phyloP scores from a whole-genome alignment of 2,329 filamentous ascomycete species.

The Fusarium verticillioides region DNA sequence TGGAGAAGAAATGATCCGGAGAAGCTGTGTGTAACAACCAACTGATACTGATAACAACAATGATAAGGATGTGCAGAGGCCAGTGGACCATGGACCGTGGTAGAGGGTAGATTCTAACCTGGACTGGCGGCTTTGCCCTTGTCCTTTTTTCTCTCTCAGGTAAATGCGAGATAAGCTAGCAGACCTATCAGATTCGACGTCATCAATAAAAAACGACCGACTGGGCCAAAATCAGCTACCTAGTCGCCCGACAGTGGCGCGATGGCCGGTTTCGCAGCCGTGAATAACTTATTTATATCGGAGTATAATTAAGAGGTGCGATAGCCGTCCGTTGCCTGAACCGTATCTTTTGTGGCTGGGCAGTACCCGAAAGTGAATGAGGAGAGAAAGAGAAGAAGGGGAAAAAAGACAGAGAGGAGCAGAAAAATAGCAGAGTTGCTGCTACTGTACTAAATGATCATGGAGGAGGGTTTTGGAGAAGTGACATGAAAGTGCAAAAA shows the following conservation, averaged over 20 bases:
- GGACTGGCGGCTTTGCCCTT: background rate
- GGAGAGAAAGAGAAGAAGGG: constrained; percentile 15
- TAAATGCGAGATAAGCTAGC: constrained; percentile 67
- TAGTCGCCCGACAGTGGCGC: constrained; percentile 32
- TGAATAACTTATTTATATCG: constrained; percentile 13
- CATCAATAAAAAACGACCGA: constrained; percentile 53
- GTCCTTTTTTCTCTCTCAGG: constrained; percentile 51
- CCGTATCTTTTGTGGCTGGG: constrained; percentile 11
- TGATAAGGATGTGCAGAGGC: constrained; percentile 8
- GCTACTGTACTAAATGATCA: background rate
- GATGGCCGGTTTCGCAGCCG: constrained; percentile 18
- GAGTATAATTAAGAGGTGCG: constrained; percentile 1
- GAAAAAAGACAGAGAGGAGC: constrained; percentile 9
- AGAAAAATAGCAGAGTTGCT: constrained; percentile 18
- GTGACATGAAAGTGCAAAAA: constrained; percentile 21
- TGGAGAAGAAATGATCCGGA: constrained; percentile 25
- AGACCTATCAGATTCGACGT: constrained; percentile 62
- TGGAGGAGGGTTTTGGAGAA: background rate
- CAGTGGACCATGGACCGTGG: background rate
- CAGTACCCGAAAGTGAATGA: background rate
- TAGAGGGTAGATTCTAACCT: background rate
- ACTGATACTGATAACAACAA: background rate
- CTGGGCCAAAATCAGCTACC: constrained; percentile 24
- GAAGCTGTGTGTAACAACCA: constrained; percentile 9
- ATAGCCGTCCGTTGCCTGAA: background rate